Evolutionary conservation across 306 rosid species (phyloP).

Genomic region (Leucaena leucocephala): DNA sequence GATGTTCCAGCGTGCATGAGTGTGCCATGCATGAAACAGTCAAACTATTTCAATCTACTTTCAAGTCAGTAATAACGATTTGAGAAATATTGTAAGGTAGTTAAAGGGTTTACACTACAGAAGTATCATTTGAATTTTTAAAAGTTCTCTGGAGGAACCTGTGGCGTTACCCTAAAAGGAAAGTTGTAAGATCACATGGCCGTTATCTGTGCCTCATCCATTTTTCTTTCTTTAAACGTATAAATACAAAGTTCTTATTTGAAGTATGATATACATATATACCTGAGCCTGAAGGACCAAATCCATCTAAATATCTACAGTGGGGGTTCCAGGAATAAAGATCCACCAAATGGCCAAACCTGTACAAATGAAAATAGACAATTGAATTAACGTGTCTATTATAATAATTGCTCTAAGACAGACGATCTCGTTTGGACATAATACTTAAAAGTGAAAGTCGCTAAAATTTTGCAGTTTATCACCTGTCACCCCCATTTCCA

Average conservation of each 20-base stretch:
- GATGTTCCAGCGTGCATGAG: constrained; percentile 13
- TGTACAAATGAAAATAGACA: constrained; percentile 37
- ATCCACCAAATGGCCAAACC: constrained; percentile 93
- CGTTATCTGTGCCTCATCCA: constrained; percentile 14
- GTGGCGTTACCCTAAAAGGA: neutral
- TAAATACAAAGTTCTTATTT: constrained; percentile 21
- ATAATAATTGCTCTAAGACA: neutral
- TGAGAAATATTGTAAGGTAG: neutral
- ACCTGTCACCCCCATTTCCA: constrained; percentile 93
- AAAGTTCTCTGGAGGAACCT: constrained; percentile 17
- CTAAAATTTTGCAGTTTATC: constrained; percentile 27
- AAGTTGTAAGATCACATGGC: neutral
- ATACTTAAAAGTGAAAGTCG: constrained; percentile 27
- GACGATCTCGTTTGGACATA: constrained; percentile 26
- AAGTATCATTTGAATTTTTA: constrained; percentile 29
- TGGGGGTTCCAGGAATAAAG: constrained; percentile 96
- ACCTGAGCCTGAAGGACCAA: constrained; percentile 75
- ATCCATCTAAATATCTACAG: constrained; percentile 86
- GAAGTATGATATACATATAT: constrained; percentile 27
- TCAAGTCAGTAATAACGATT: neutral
- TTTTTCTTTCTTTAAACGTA: constrained; percentile 18
- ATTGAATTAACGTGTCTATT: constrained; percentile 8
- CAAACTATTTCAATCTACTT: neutral
- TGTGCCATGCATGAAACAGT: constrained; percentile 27
- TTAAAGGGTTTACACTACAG: neutral